phyloP scores from a whole-genome alignment of 768 basidiomycete genomes.

The Auricularia cornea region DNA sequence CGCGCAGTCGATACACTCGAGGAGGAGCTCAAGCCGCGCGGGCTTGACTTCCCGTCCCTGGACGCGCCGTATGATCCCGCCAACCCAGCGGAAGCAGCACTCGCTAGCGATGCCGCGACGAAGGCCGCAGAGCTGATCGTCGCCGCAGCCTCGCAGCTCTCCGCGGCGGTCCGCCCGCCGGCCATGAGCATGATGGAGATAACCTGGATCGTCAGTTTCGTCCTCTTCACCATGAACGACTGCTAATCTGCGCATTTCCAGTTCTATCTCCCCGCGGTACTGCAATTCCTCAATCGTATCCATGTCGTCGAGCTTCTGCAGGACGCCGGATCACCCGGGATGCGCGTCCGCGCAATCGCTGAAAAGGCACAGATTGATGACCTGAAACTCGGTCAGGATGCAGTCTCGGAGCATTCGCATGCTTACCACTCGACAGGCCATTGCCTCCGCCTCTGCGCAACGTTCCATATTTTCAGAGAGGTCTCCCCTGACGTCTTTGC shows the following conservation, averaged over 20 bases:
- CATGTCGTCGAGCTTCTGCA: conserved; percentile 64
- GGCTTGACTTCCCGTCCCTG: conserved; percentile 56
- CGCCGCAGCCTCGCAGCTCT: conserved; percentile 60
- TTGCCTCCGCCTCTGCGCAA: conserved; percentile 61
- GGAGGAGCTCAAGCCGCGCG: conserved; percentile 14
- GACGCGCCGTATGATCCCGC: conserved; percentile 38
- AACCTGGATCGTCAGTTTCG: conserved; percentile 58
- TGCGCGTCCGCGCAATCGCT: conserved; percentile 39
- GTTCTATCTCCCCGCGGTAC: conserved; percentile 72
- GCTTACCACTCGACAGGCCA: conserved; percentile 56
- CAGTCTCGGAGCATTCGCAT: too few species aligned
- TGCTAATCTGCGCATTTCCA: conserved; percentile 15
- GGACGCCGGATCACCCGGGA: conserved; percentile 46
- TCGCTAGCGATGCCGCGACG: conserved; percentile 32
- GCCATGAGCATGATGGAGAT: conserved; percentile 68
- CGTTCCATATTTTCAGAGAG: conserved; percentile 15
- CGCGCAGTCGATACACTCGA: conserved; percentile 64
- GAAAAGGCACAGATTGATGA: conserved; percentile 22
- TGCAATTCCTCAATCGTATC: conserved; percentile 65
- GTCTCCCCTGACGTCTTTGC: conserved; percentile 22
- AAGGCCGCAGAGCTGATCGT: conserved; percentile 32
- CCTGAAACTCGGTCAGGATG: conserved; percentile 44
- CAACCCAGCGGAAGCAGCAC: conserved; percentile 39
- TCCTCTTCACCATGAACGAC: conserved; percentile 8
- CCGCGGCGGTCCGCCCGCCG: conserved; percentile 54